Percentiles rank a stretch among this genome's conserved stretches.
Evolutionary conservation across 2,329 filamentous ascomycete genomes (phyloP).

Genomic region (Aspergillus persii): DNA sequence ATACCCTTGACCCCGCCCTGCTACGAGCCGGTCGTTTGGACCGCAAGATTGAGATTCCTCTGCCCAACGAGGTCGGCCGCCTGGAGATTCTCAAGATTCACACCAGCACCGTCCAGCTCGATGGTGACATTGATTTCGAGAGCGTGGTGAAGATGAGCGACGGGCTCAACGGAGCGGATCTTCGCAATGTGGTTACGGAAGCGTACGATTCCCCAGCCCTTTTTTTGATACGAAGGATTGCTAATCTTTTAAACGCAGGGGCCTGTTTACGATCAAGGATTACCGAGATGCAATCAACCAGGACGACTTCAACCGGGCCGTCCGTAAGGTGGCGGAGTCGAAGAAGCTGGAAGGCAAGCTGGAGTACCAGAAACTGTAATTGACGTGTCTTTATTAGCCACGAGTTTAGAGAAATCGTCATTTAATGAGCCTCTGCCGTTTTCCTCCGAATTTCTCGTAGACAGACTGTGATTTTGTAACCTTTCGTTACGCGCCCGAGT

Average conservation of each 20-base stretch:
- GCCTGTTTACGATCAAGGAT: constrained; percentile 96
- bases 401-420: constrained; percentile 3
- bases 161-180: constrained; percentile 92
- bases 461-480: too few species aligned
- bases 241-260: constrained; percentile 51
- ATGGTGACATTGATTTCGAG: constrained; percentile 97
- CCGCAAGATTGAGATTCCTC: constrained; percentile 94
- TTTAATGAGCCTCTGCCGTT: neutral
- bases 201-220: constrained; percentile 63
- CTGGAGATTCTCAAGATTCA: constrained; percentile 99
- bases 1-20: constrained; percentile 90
- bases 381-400: constrained; percentile 16
- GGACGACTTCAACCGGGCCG: constrained; percentile 99
- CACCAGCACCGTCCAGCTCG: constrained; percentile 76
- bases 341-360: constrained; percentile 99
- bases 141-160: constrained; percentile 99
- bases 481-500: neutral
- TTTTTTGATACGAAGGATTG: neutral
- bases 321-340: constrained; percentile 91
- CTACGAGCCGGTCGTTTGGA: constrained; percentile 90
- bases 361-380: constrained; percentile 91
- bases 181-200: constrained; percentile 97
- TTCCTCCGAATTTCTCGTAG: too few species aligned
- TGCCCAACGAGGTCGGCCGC: constrained; percentile 94
- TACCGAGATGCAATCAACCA: constrained; percentile 95